Conservation (phyloP, 1,284 basidiomycete species). For the Trichosporon inkin region DNA sequence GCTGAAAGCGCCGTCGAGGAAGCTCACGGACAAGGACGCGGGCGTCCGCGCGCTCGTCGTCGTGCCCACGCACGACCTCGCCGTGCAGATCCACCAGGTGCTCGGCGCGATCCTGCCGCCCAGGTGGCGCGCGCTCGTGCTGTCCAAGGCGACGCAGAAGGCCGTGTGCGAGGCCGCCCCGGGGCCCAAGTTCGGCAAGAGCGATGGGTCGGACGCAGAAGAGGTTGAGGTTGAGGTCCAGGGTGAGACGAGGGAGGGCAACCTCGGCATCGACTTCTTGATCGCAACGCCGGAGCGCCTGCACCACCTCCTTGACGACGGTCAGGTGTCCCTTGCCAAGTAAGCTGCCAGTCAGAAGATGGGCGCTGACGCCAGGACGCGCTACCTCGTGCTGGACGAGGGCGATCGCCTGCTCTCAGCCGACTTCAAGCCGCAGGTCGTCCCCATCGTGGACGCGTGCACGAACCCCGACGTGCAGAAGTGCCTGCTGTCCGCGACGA, state of each 20-base stretch:
- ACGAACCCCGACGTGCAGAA: constrained; percentile 70
- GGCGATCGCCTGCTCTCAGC: constrained; percentile 83
- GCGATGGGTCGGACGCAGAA: constrained; percentile 20
- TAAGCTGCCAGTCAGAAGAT: constrained; percentile 49
- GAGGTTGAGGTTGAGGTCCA: constrained; percentile 19
- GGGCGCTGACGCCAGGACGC: constrained; percentile 57
- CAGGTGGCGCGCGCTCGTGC: constrained; percentile 75
- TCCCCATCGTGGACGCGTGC: constrained; percentile 83
- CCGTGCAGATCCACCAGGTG: constrained; percentile 92
- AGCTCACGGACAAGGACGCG: constrained; percentile 41
- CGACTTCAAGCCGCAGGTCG: constrained; percentile 83
- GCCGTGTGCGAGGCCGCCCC: constrained; percentile 46
- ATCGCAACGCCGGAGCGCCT: constrained; percentile 50
- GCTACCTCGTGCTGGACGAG: constrained; percentile 81
- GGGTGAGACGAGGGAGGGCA: constrained; percentile 11
- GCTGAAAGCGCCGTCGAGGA: constrained; percentile 60
- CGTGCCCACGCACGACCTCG: constrained; percentile 92
- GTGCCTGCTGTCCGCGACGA: constrained; percentile 88
- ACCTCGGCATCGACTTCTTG: constrained; percentile 45
- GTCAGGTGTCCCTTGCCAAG: constrained; percentile 66
- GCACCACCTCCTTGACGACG: constrained; percentile 61
- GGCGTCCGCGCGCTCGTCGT: constrained; percentile 72
- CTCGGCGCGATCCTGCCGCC: constrained; percentile 59
- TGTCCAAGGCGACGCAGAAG: constrained; percentile 68
- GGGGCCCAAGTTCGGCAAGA: constrained; percentile 22